Evolutionary conservation across 805 yeast species (phyloP), one percentile per base, ranked within the genome.

Genomic region (Sugiyamaella marilandica): DNA sequence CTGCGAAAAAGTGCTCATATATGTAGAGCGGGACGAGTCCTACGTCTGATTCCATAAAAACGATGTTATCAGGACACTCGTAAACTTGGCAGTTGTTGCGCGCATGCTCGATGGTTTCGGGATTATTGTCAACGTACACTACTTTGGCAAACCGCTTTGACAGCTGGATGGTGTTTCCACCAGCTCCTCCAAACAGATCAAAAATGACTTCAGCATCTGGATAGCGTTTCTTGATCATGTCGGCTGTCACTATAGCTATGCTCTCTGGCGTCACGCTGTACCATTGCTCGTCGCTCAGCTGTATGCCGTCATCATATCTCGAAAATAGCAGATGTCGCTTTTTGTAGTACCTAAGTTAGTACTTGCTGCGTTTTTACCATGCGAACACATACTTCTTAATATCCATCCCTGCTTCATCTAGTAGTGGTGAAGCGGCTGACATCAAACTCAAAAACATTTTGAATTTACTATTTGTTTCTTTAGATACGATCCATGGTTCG

Each of bases 401-500:
- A 19, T 45, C 48, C 26, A 14, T 37, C 37, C 31, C 37, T n/a
- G n/a, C 16, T 13, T n/a, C 37, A n/a, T n/a, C n/a, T n/a, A n/a
- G n/a, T 34, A 3, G 37, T 34, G 37, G 37, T 34, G 37, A 34
- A 34, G 37, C 37, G 37, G 37, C 37, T 34, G 16, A 34, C 16
- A 13, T 13, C n/a, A 34, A 34, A n/a, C 3, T 5, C 5, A 5
- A 5, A n/a, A 34, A 14, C 37, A 29, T 41, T 41, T 18, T 13
- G 45, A 41, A 7, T 3, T 24, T 3, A 24, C n/a, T n/a, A n/a
- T 34, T 16, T 7, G 7, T 7, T 34, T 34, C 37, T n/a, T n/a
- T n/a, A n/a, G n/a, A n/a, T n/a, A n/a, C n/a, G n/a, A n/a, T n/a
- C 14, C 41, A 91, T 91, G 98, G 98, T 91, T 13, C 79, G 98